Percentiles rank a stretch among this genome's conserved stretches.
These are phyloP conservation scores for Plantago coronopus DNA, from an alignment of 305 asterid species.

Conservation along the genomic window DNA sequence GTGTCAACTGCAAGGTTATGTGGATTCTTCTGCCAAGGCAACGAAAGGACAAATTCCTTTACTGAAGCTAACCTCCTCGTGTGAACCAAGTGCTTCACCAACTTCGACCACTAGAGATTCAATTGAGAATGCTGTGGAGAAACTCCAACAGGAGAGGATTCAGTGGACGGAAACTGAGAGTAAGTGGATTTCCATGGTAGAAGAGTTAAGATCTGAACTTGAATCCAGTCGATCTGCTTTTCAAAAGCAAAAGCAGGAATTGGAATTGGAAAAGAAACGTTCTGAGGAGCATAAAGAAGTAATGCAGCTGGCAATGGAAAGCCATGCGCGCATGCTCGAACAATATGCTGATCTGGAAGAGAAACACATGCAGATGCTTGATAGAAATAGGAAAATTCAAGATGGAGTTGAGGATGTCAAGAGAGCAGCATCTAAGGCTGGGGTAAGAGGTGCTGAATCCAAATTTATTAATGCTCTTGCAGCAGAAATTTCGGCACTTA, in stretches of 20 bases:
- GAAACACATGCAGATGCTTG: slow-evolving; percentile 83
- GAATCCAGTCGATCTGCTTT: slow-evolving; percentile 50
- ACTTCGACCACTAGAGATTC: slow-evolving; percentile 41
- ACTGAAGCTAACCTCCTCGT: slow-evolving; percentile 54
- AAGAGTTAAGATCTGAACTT: slow-evolving; percentile 69
- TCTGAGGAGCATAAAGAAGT: slow-evolving; percentile 95
- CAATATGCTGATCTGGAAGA: slow-evolving; percentile 98
- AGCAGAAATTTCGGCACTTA: slow-evolving; percentile 77
- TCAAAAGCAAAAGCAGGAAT: slow-evolving; percentile 74
- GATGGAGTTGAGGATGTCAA: slow-evolving; percentile 92
- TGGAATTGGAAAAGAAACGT: slow-evolving; percentile 77
- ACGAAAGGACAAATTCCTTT: slow-evolving; percentile 53
- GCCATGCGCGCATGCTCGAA: slow-evolving; percentile 99
- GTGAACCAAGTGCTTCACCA: slow-evolving; percentile 52
- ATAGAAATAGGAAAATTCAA: slow-evolving; percentile 66
- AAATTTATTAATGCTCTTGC: slow-evolving; percentile 88
- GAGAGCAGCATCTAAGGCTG: slow-evolving; percentile 92
- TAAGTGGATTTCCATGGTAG: slow-evolving; percentile 83
- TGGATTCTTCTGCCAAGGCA: slow-evolving; percentile 61
- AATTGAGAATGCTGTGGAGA: slow-evolving; percentile 53
- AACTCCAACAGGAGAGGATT: slow-evolving; percentile 64
- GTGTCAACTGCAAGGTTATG: slow-evolving; percentile 70
- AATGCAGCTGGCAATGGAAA: slow-evolving; percentile 97
- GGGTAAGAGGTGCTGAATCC: slow-evolving; percentile 86
- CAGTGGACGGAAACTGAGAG: slow-evolving; percentile 84